These are phyloP conservation scores for Monosporozyma solicola DNA, from an alignment of 805 yeast species.

Conservation along the genomic window DNA sequence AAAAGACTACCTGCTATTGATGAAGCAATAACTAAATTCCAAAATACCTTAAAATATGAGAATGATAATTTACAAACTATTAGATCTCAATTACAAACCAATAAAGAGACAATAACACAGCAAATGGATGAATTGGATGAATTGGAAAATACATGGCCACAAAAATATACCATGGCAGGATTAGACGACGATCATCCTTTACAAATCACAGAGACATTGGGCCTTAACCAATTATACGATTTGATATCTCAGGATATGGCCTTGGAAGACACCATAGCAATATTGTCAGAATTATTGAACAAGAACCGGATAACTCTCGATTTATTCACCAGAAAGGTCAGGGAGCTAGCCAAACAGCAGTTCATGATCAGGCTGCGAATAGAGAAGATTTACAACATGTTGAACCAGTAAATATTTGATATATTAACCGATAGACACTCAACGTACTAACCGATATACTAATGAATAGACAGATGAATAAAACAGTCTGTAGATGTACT, in stretches of 20 bases:
- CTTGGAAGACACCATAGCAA: slow-evolving; percentile 55
- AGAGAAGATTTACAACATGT: slow-evolving; percentile 29
- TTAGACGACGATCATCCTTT: not conserved
- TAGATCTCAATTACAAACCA: not conserved
- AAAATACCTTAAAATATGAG: slow-evolving; percentile 1
- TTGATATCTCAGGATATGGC: slow-evolving; percentile 60
- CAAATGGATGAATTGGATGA: not conserved
- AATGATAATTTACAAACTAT: not conserved
- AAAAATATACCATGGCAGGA: not conserved
- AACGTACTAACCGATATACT: too few species aligned
- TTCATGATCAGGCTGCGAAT: slow-evolving; percentile 44
- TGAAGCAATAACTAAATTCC: not conserved
- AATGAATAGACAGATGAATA: too few species aligned
- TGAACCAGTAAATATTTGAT: not conserved
- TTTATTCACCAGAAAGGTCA: slow-evolving; percentile 30
- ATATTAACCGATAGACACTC: too few species aligned
- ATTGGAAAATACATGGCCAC: slow-evolving; percentile 7
- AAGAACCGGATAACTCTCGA: slow-evolving; percentile 17
- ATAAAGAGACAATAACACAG: not conserved
- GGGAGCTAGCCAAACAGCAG: slow-evolving; percentile 57
- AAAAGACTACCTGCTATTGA: not conserved
- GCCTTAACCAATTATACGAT: slow-evolving; percentile 41
- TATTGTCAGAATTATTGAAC: slow-evolving; percentile 30
- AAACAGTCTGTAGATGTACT: too few species aligned
- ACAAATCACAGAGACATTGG: slow-evolving; percentile 45